Evolutionary conservation across 1,139 yeast species (phyloP).

Genomic region (Blastobotrys apis): DNA sequence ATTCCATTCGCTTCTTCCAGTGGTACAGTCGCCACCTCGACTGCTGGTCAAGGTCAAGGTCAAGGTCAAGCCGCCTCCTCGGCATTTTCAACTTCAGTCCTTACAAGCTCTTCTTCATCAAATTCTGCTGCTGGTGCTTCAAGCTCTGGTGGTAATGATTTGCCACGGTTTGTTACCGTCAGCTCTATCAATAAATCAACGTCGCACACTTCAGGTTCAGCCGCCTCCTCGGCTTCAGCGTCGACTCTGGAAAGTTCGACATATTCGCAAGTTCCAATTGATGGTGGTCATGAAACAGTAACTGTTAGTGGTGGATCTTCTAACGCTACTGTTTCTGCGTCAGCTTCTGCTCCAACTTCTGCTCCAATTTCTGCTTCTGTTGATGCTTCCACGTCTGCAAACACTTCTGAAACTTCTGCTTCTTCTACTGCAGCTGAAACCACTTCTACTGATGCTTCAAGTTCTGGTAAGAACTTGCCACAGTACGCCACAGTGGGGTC

Average conservation of each 20-base stretch:
- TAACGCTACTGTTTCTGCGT: not conserved
- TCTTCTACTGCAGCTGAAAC: not conserved
- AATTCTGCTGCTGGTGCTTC: too few species aligned
- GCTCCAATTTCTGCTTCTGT: not conserved
- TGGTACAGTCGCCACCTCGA: too few species aligned
- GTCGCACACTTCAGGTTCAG: not conserved
- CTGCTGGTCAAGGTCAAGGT: too few species aligned
- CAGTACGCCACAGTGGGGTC: too few species aligned
- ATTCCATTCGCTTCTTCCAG: too few species aligned
- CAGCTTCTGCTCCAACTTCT: not conserved
- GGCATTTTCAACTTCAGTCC: too few species aligned
- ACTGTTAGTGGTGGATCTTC: not conserved
- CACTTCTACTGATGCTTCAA: not conserved
- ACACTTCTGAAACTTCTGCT: not conserved
- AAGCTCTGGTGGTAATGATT: too few species aligned
- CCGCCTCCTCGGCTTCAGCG: not conserved
- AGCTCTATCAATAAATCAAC: not conserved
- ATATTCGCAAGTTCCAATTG: conserved; percentile 2
- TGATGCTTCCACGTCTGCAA: not conserved
- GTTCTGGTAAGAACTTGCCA: too few species aligned
- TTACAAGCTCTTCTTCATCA: too few species aligned
- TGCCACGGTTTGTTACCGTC: too few species aligned
- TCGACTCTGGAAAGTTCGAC: too few species aligned
- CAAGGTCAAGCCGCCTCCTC: too few species aligned
- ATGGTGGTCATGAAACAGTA: not conserved